These are phyloP conservation scores for Raphanus hybrid DNA, from an alignment of 441 rosid genomes.

Conservation along the genomic window DNA sequence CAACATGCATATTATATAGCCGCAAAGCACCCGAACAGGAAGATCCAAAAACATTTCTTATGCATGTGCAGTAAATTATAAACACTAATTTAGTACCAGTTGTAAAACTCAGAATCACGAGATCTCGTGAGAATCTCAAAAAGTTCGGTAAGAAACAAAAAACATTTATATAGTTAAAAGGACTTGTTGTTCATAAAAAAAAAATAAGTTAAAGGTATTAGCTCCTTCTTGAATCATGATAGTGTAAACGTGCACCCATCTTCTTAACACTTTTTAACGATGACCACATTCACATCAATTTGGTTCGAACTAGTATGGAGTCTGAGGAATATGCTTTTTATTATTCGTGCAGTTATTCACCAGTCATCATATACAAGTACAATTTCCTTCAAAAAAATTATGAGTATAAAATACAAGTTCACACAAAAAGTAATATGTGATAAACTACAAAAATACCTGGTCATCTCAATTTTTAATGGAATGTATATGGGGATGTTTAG, in stretches of 20 bases:
- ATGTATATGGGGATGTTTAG: not conserved
- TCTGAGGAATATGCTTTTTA: conserved; percentile 34
- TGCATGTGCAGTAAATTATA: conserved; percentile 39
- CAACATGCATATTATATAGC: conserved; percentile 14
- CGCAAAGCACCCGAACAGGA: conserved; percentile 35
- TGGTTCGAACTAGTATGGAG: conserved; percentile 10
- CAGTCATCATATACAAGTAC: not conserved
- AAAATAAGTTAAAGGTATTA: too few species aligned
- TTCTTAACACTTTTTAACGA: conserved; percentile 30
- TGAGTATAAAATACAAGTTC: not conserved
- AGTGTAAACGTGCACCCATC: conserved; percentile 42
- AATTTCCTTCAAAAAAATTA: not conserved
- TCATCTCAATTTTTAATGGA: not conserved
- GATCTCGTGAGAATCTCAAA: conserved; percentile 26
- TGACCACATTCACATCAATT: conserved; percentile 32
- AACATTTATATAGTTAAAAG: conserved; percentile 5
- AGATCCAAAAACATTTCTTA: conserved; percentile 35
- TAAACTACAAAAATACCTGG: not conserved
- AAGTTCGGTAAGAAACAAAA: conserved; percentile 5
- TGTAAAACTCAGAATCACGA: conserved; percentile 24
- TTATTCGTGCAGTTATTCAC: conserved; percentile 29
- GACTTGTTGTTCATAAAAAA: not conserved
- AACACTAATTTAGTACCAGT: conserved; percentile 23
- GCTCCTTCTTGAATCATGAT: conserved; percentile 29
- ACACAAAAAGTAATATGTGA: not conserved